phyloP scores from a whole-genome alignment of 768 basidiomycete species.

The Mycena latifolia region DNA sequence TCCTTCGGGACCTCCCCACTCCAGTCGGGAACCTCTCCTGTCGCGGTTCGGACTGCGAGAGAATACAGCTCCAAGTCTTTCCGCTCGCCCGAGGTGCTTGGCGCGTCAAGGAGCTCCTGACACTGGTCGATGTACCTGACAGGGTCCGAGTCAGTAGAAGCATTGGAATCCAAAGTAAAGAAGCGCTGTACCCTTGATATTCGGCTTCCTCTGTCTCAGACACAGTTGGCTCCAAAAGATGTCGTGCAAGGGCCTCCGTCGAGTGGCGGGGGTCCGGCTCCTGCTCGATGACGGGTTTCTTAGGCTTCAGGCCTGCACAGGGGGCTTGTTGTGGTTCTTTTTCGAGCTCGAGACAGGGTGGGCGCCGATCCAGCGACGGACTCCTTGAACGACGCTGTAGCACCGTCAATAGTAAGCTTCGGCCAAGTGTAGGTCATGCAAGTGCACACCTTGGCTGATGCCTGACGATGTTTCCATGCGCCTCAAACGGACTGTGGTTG shows the following conservation, averaged over 20 bases:
- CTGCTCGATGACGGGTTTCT: constrained; percentile 45
- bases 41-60: constrained; percentile 62
- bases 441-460: constrained; percentile 49
- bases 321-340: constrained; percentile 51
- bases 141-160: not conserved
- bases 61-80: constrained; percentile 71
- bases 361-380: constrained; percentile 82
- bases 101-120: constrained; percentile 71
- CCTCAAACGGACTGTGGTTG: constrained; percentile 82
- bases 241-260: constrained; percentile 69
- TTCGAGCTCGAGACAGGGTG: constrained; percentile 58
- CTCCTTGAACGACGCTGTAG: constrained; percentile 79
- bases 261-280: constrained; percentile 59
- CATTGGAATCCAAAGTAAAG: not conserved
- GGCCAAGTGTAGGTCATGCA: not conserved
- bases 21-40: constrained; percentile 53
- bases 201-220: constrained; percentile 74
- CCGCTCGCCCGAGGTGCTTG: constrained; percentile 64
- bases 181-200: constrained; percentile 71
- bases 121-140: constrained; percentile 81
- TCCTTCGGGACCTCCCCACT: constrained; percentile 56
- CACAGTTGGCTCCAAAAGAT: constrained; percentile 73
- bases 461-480: constrained; percentile 59
- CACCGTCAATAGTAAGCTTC: constrained; percentile 14
- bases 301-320: constrained; percentile 50